Evolutionary conservation across 495 filamentous ascomycete genomes (phyloP).

Genomic region (Lasiosphaeria hispida): DNA sequence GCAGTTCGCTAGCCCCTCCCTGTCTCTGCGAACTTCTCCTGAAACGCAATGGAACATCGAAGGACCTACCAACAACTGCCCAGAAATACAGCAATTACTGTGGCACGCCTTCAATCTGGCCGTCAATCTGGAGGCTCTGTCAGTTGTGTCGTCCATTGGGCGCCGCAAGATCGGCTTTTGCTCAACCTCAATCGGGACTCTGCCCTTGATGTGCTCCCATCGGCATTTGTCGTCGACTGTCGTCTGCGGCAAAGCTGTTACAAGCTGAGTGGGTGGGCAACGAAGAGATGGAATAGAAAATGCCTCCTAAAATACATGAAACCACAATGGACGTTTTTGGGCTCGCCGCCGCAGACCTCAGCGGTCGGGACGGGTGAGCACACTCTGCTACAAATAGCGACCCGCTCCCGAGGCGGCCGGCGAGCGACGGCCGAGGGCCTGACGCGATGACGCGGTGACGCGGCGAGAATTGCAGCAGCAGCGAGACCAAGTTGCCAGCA

Average conservation of each 20-base stretch:
- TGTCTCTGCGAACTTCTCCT: neutral
- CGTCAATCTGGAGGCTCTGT: constrained; percentile 9
- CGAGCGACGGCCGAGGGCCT: no score
- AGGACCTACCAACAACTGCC: constrained; percentile 17
- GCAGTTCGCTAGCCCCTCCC: neutral
- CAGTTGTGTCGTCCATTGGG: constrained; percentile 1
- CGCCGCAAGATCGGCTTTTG: constrained; percentile 1
- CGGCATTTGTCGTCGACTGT: constrained; percentile 13
- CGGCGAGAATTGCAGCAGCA: no score
- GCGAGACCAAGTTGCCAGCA: no score
- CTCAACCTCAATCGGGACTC: neutral
- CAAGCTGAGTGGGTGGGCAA: no score
- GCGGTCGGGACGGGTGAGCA: no score
- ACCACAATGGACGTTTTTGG: no score
- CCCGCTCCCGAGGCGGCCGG: no score
- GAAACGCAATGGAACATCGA: constrained; percentile 3
- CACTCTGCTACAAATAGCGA: no score
- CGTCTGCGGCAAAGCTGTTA: neutral
- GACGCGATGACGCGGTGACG: no score
- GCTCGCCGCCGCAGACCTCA: no score
- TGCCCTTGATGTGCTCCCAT: neutral
- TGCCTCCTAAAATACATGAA: no score
- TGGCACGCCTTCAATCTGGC: constrained; percentile 15
- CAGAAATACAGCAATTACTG: constrained; percentile 14
- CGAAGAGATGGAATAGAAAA: no score